Conservation (phyloP, 352 stramenopile genomes). For the Pythium vanterpoolii region DNA sequence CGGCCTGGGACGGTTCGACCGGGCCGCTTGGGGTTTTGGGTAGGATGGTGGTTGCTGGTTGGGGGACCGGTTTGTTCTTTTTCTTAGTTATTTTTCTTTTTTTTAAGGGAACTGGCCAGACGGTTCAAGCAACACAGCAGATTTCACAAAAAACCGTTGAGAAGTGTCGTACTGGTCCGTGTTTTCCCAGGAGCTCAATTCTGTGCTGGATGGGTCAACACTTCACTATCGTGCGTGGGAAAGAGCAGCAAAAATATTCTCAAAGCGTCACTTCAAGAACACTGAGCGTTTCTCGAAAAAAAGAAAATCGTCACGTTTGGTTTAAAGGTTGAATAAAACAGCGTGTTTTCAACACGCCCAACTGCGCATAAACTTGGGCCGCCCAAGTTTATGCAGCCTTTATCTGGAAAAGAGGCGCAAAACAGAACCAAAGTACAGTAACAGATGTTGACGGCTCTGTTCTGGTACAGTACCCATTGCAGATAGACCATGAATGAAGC, state of each 20-base stretch:
- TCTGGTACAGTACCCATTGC: background rate
- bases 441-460: background rate
- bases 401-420: background rate
- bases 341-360: background rate
- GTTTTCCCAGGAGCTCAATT: background rate
- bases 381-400: background rate
- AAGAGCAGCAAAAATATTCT: background rate
- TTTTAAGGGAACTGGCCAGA: background rate
- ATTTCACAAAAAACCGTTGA: background rate
- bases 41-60: background rate
- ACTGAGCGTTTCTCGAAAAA: background rate
- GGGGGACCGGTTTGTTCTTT: slow-evolving; percentile 3
- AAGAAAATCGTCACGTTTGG: too few relatives aligned
- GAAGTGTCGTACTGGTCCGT: slow-evolving; percentile 4
- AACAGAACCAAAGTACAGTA: background rate
- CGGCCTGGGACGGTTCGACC: background rate
- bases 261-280: slow-evolving; percentile 1
- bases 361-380: too few relatives aligned
- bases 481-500: background rate
- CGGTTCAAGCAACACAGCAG: background rate
- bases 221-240: slow-evolving; percentile 7
- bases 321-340: slow-evolving; percentile 3
- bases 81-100: slow-evolving; percentile 4
- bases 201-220: slow-evolving; percentile 9
- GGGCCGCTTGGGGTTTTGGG: background rate